Base-by-base conservation (phyloP, 1,284 basidiomycete genomes). In the Sporisorium sorghi region DNA sequence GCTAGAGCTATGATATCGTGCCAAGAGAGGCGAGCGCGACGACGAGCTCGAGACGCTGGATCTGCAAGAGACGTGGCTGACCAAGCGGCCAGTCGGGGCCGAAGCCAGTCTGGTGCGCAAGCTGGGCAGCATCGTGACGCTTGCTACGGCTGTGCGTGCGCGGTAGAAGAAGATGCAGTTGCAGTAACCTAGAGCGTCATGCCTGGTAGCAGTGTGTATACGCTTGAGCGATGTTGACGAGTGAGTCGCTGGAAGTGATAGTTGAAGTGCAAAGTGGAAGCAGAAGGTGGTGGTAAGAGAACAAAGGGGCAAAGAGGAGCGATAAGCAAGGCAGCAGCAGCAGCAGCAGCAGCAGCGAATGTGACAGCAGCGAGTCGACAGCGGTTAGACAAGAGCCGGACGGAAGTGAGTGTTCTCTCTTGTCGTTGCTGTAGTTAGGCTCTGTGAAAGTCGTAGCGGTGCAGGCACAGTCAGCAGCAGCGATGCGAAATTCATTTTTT, bases 121-220 rank as follows among this genome's bases (percentile, higher is more conserved):
- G 9, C 52, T 30, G 1, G 57, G 60, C 21, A 70, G 52, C 57
- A 60, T 70, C 28, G 37, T 19, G 37, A 46, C 54, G 40, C 40
- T 21, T 57, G 40, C 40, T 21, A 39, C 23, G 26, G 19, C 44
- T 28, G n/a, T 5, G 21, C 7, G n/a, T 44, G 54, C 28, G 57
- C 10, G 19, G 14, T 15, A 46, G 37, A 47, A 15, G n/a, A 17
- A 12, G 48, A 35, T 14, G 6, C 5, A 12, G 6, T 23, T 7
- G 24, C 12, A 21, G 21, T 49, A 3, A 5, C 24, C 44, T 55
- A 58, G 32, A 51, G 15, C 35, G 39, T 2, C 66, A 69, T 69
- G 60, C 47, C 60, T 52, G 40, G 9, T 19, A 7, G 23, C 17
- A 19, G 37, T 17, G 30, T 26, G 23, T 52, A 39, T 37, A 42